A percentile compares a stretch with the other conserved stretches of the same genome.
These are phyloP conservation scores for Paramecium biaurelia DNA, from an alignment of 73 alveolate species.

Conservation along the genomic window DNA sequence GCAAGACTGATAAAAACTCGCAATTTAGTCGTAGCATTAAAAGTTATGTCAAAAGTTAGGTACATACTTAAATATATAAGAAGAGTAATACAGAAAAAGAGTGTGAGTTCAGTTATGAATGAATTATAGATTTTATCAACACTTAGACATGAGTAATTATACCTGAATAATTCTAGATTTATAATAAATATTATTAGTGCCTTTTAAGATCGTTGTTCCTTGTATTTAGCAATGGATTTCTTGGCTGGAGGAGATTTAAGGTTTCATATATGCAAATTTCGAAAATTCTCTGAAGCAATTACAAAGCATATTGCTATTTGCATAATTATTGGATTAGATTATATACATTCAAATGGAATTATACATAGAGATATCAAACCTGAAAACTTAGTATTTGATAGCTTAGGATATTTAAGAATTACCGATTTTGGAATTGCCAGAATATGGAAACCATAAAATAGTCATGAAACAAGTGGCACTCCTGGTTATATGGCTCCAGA, in stretches of 20 bases:
- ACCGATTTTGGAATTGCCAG: conserved; percentile 95
- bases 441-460: conserved; percentile 81
- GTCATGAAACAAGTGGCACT: conserved; percentile 89
- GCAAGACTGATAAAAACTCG: conserved; percentile 81
- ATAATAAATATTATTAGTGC: conserved; percentile 92
- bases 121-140: conserved; percentile 81
- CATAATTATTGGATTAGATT: conserved; percentile 79
- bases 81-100: conserved; percentile 78
- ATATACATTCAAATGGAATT: conserved; percentile 86
- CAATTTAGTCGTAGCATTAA: conserved; percentile 45
- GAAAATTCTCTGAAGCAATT: conserved; percentile 84
- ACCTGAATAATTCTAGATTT: conserved; percentile 30
- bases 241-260: conserved; percentile 91
- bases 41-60: conserved; percentile 67
- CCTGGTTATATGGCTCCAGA: conserved; percentile 96
- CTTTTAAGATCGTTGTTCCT: conserved; percentile 83
- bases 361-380: conserved; percentile 97
- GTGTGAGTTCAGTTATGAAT: conserved; percentile 81
- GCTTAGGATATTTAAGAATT: conserved; percentile 77
- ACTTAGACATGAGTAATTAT: conserved; percentile 69
- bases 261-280: conserved; percentile 74
- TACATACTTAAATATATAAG: background rate
- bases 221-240: conserved; percentile 91
- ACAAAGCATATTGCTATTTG: conserved; percentile 79
- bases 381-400: conserved; percentile 92